Evolutionary conservation across 495 filamentous ascomycete species (phyloP).

Genomic region (Aspergillus kassunensis): DNA sequence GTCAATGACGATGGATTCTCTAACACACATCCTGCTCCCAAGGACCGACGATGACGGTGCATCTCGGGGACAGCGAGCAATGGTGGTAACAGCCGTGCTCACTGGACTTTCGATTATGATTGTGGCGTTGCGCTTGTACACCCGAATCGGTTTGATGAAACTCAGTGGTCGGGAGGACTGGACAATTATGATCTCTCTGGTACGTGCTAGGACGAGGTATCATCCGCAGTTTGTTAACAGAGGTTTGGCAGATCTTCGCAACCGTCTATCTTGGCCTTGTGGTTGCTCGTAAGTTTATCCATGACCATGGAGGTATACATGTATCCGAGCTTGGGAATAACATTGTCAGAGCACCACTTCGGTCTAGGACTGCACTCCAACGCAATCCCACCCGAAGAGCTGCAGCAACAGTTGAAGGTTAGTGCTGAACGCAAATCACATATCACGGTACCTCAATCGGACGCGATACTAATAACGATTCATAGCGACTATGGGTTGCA

Average conservation of each 20-base stretch:
- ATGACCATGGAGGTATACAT: neutral
- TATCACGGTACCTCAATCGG: too few species aligned
- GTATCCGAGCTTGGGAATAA: neutral
- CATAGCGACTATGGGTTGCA: conserved; percentile 34
- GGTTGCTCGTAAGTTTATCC: conserved; percentile 31
- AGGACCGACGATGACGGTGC: conserved; percentile 19
- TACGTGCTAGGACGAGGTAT: conserved; percentile 4
- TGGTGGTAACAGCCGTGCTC: conserved; percentile 36
- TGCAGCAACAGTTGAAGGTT: conserved; percentile 34
- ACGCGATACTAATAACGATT: too few species aligned
- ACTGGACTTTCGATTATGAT: conserved; percentile 25
- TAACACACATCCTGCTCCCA: conserved; percentile 16
- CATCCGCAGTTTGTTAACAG: neutral
- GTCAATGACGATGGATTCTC: conserved; percentile 19
- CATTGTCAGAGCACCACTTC: conserved; percentile 27
- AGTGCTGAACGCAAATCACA: neutral
- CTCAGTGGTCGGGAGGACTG: conserved; percentile 36
- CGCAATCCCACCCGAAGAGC: conserved; percentile 14
- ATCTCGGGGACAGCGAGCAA: conserved; percentile 27
- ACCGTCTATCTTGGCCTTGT: conserved; percentile 33
- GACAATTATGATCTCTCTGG: conserved; percentile 29
- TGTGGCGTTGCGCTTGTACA: conserved; percentile 33
- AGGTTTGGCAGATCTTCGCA: conserved; percentile 19
- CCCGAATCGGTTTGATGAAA: conserved; percentile 34
- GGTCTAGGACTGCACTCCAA: conserved; percentile 27